Conservation (phyloP, 768 basidiomycete genomes). For the Serpula lacrymans region DNA sequence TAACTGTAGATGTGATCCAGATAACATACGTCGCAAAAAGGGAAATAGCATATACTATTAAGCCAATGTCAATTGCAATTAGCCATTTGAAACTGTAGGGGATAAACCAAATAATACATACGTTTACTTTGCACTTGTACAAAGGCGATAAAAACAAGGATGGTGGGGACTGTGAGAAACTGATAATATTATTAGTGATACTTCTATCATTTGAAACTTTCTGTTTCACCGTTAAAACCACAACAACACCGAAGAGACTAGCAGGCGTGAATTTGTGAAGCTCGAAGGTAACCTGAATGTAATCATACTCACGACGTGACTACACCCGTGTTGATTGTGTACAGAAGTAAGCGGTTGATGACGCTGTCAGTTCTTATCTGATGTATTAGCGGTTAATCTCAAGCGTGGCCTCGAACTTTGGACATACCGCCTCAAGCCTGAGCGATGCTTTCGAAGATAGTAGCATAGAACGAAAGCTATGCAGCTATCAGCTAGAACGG, state of each 20-base stretch:
- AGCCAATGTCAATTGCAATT: background rate
- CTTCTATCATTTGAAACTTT: background rate
- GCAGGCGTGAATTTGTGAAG: no score
- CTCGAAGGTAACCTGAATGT: no score
- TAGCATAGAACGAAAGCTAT: slow-evolving; percentile 11
- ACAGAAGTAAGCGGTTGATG: slow-evolving; percentile 14
- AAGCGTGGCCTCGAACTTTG: background rate
- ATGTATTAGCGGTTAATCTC: no score
- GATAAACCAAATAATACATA: slow-evolving; percentile 2
- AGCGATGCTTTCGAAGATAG: slow-evolving; percentile 10
- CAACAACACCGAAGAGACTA: no score
- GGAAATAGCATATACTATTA: slow-evolving; percentile 15
- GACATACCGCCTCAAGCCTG: slow-evolving; percentile 7
- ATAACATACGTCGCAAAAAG: slow-evolving; percentile 14
- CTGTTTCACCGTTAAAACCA: no score
- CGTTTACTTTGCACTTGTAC: slow-evolving; percentile 14
- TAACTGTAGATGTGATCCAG: no score
- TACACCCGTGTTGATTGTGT: slow-evolving; percentile 14
- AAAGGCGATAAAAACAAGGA: slow-evolving; percentile 8
- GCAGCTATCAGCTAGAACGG: slow-evolving; percentile 5
- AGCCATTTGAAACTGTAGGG: background rate
- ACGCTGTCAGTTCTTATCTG: slow-evolving; percentile 11
- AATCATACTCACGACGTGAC: slow-evolving; percentile 13
- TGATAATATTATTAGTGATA: background rate
- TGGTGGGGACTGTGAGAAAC: slow-evolving; percentile 6